These are phyloP conservation scores for Neurospora cerealis DNA, from an alignment of 495 filamentous ascomycete species.

Conservation along the genomic window DNA sequence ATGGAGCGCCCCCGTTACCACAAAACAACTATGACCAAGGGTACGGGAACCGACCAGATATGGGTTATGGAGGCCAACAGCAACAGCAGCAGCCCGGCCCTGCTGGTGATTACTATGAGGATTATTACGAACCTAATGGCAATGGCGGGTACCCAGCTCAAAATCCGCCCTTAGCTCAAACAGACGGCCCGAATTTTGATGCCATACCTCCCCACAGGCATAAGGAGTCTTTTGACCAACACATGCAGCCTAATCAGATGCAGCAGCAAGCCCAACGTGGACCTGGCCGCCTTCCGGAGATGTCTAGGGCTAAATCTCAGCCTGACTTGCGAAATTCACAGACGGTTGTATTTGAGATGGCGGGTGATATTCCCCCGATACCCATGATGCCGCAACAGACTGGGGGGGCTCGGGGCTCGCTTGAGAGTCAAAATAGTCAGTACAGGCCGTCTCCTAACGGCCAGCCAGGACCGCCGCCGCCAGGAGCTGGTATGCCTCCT, in stretches of 20 bases:
- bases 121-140: conserved; percentile 38
- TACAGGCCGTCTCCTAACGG: conserved; percentile 21
- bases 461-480: conserved; percentile 15
- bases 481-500: conserved; percentile 22
- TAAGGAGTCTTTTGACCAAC: conserved; percentile 42
- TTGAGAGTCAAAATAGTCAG: conserved; percentile 7
- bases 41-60: conserved; percentile 11
- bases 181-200: conserved; percentile 71
- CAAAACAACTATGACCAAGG: conserved; percentile 16
- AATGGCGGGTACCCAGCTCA: conserved; percentile 20
- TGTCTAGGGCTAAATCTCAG: conserved; percentile 54
- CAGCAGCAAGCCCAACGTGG: conserved; percentile 30
- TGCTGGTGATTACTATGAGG: conserved; percentile 46
- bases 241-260: conserved; percentile 20
- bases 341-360: conserved; percentile 61
- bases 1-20: conserved; percentile 25
- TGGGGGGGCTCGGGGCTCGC: neutral
- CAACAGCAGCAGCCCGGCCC: conserved; percentile 24
- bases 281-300: conserved; percentile 31
- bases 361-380: conserved; percentile 45
- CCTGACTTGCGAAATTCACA: conserved; percentile 54
- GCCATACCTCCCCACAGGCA: conserved; percentile 37
- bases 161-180: conserved; percentile 25
- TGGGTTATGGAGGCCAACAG: conserved; percentile 15
- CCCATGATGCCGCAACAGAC: conserved; percentile 23